Evolutionary conservation across 805 yeast species (phyloP).

Genomic region (Geotrichum ghanense): DNA sequence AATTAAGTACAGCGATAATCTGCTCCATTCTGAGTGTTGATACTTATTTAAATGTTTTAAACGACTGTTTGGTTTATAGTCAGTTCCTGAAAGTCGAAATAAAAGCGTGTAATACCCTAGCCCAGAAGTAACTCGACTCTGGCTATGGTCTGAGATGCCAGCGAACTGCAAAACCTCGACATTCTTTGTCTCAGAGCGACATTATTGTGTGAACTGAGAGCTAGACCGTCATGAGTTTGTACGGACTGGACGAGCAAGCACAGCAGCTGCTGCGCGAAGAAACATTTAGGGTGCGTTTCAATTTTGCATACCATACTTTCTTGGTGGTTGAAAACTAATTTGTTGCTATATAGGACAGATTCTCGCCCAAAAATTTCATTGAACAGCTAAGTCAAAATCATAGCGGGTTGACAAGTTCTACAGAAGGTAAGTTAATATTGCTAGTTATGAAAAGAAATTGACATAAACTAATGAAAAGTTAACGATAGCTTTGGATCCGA

Average conservation of each 20-base stretch:
- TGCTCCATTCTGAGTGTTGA: background rate
- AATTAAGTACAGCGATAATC: background rate
- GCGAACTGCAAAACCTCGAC: too few species aligned
- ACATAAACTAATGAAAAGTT: slow-evolving; percentile 2
- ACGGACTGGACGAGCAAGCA: slow-evolving; percentile 24
- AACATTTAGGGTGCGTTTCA: slow-evolving; percentile 19
- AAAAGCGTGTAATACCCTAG: too few species aligned
- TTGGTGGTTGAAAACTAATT: background rate
- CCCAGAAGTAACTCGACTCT: too few species aligned
- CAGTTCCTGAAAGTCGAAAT: too few species aligned
- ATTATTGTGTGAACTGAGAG: too few species aligned
- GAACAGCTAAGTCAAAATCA: slow-evolving; percentile 69
- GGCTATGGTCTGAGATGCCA: too few species aligned
- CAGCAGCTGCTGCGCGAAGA: slow-evolving; percentile 22
- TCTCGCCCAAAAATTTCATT: slow-evolving; percentile 68
- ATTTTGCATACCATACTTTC: background rate
- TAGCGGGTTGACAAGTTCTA: slow-evolving; percentile 19
- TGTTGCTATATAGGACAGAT: slow-evolving; percentile 16
- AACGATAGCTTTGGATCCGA: slow-evolving; percentile 65
- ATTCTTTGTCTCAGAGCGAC: too few species aligned
- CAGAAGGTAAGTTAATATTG: slow-evolving; percentile 10
- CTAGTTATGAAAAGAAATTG: background rate
- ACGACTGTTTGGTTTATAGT: too few species aligned
- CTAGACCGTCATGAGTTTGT: slow-evolving; percentile 18
- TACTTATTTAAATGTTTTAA: too few species aligned